Evolutionary conservation across 2,329 filamentous ascomycete genomes (phyloP).

Genomic region (Plenodomus lindquistii): DNA sequence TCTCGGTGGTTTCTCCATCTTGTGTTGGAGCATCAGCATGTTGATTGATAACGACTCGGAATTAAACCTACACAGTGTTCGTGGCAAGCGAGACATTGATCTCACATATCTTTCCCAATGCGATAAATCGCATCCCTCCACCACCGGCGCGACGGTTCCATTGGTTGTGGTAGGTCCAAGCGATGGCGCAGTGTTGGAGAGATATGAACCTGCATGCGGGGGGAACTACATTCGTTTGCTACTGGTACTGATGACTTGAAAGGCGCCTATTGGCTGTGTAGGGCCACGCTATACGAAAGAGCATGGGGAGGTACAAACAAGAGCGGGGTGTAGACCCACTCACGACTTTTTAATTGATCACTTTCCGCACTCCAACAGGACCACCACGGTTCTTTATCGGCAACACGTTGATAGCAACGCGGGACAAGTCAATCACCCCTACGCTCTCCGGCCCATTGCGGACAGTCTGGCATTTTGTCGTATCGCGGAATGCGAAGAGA

Average conservation of each 20-base stretch:
- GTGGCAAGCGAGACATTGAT: neutral
- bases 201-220: neutral
- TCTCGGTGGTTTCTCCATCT: neutral
- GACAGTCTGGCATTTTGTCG: no score
- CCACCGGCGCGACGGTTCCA: no score
- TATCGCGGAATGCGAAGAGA: no score
- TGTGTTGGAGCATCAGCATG: no score
- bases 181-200: neutral
- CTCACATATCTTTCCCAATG: neutral
- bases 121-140: neutral
- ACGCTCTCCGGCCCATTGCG: no score
- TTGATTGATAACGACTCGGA: neutral
- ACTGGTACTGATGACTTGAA: neutral
- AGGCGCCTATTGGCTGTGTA: neutral
- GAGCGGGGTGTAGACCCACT: no score
- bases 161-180: neutral
- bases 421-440: no score
- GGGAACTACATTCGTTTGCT: neutral
- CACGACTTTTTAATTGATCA: no score
- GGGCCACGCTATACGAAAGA: neutral
- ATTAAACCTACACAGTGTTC: neutral
- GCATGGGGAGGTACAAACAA: no score
- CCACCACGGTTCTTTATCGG: constrained; percentile 3
- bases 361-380: constrained; percentile 7
- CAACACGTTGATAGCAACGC: no score